Base-by-base conservation (phyloP, 768 basidiomycete species). In the Trametes elegans region DNA sequence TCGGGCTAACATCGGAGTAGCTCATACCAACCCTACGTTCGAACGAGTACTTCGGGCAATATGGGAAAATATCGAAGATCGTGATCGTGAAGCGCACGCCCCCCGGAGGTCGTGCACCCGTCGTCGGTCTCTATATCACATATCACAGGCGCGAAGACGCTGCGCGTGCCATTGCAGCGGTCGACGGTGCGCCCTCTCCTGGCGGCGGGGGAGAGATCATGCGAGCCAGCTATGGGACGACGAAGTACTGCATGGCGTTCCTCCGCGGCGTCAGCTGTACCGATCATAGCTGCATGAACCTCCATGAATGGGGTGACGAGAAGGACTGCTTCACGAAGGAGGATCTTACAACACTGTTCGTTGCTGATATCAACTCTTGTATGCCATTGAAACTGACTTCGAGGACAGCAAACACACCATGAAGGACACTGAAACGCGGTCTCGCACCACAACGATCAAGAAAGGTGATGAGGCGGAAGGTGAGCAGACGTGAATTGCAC, bases 281-380 rank as follows among this genome's bases (percentile, higher is more conserved):
- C 54, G 93, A 93, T 64, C 87, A 90, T 63, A 85, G 82, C 60
- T 99, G 97, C 71, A 88, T 95, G 85, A 90, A 91, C 68, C 74
- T 95, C 39, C 97, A 99, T 68, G 97, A 98, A 69, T 97, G 93
- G 92, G 97, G 95, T 29, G 97, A 98, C 58, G 96, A 98, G 72
- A 90, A 93, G 52, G 97, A 99, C 70, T 95, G 92, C 65, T 95
- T 97, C 68, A 94, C 95, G 1, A 95, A 95, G 73, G 94, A 98
- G 69, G 96, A 98, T 71, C 75, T 96, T 54, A 88, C 93, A 23
- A 96, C 94, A 0, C 73, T 95, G 93, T 96, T 67, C 42, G 83
- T 78, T 3, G 49, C 59, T 58, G 35, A 11, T 19, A 14, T 3
- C 23, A 9, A 10, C n/a, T 7, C 18, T 18, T 5, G 11, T 27